phyloP scores from a whole-genome alignment of 495 filamentous ascomycete genomes.

The Penicillium robsamsonii region DNA sequence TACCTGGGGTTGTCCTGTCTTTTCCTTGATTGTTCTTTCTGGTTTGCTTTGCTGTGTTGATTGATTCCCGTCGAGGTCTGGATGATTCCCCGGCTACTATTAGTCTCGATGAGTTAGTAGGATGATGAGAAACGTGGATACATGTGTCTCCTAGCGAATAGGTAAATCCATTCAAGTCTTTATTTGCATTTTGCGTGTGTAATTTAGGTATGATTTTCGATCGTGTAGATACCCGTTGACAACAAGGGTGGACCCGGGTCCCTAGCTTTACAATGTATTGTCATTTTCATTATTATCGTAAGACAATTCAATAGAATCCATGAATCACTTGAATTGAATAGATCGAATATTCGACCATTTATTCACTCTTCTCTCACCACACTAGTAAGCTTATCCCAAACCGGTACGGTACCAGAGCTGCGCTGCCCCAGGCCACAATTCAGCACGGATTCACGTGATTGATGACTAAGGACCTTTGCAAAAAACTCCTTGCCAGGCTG shows the following conservation, averaged over 20 bases:
- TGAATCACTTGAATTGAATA: too few species aligned
- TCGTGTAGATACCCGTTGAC: constrained; percentile 1
- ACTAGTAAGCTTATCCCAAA: background rate
- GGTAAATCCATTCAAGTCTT: background rate
- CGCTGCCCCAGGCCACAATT: constrained; percentile 6
- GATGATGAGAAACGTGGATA: background rate
- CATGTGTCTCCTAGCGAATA: background rate
- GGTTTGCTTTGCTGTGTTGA: background rate
- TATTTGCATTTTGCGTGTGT: background rate
- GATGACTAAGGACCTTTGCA: constrained; percentile 14
- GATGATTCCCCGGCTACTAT: background rate
- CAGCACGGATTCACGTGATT: constrained; percentile 11
- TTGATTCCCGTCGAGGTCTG: background rate
- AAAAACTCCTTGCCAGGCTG: constrained; percentile 43
- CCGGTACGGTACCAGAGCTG: constrained; percentile 7
- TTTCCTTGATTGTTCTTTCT: constrained; percentile 1
- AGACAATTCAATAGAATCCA: background rate
- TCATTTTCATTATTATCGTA: background rate
- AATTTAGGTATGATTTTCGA: background rate
- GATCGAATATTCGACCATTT: too few species aligned
- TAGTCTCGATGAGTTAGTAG: background rate
- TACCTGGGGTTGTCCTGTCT: constrained; percentile 2
- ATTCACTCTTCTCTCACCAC: background rate
- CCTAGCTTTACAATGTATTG: constrained; percentile 5
- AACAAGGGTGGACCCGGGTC: background rate